These are phyloP conservation scores for Rhododendron williamsianum DNA, from an alignment of 148 eudicot genomes.

Conservation along the genomic window DNA sequence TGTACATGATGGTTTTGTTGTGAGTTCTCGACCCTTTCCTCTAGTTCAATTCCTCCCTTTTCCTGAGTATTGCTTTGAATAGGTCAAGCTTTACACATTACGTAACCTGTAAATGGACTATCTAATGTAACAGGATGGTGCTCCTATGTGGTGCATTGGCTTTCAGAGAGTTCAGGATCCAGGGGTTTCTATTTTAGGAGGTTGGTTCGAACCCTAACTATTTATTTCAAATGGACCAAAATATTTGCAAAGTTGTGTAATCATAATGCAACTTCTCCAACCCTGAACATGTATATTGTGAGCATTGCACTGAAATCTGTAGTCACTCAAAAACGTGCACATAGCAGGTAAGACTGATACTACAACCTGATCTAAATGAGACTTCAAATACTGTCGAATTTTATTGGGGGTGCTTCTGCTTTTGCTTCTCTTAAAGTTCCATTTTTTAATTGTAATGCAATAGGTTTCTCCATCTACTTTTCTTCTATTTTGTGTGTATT, in stretches of 20 bases:
- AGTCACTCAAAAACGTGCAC: background rate
- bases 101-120: background rate
- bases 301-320: background rate
- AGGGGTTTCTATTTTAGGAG: constrained; percentile 85
- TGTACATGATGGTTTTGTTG: constrained; percentile 60
- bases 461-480: background rate
- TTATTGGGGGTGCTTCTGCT: background rate
- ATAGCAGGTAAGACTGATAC: background rate
- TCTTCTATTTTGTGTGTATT: no score
- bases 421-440: background rate
- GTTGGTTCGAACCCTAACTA: constrained; percentile 29
- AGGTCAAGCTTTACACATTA: background rate
- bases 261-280: background rate
- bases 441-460: background rate
- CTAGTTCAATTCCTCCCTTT: background rate
- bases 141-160: constrained; percentile 91
- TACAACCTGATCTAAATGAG: background rate
- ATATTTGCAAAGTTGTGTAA: background rate
- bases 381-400: background rate
- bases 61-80: background rate
- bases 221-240: background rate
- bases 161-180: constrained; percentile 69
- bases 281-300: background rate
- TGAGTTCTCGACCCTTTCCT: constrained; percentile 40
- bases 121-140: constrained; percentile 63